phyloP scores from a whole-genome alignment of 805 yeast genomes.

The Saccharomyces eubayanus region DNA sequence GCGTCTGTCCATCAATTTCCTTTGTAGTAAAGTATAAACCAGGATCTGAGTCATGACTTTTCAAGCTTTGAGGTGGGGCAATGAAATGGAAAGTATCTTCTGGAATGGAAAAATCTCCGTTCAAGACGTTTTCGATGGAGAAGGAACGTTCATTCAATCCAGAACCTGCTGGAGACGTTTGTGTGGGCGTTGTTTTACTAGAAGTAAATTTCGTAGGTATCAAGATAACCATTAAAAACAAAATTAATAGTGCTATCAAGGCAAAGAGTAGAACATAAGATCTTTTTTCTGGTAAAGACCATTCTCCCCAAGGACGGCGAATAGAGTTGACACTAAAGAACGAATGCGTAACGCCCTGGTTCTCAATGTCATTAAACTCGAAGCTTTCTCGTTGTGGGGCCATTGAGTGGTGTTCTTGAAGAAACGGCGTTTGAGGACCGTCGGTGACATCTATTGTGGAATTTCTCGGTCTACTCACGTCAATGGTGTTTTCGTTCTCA shows the following conservation, averaged over 20 bases:
- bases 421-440: not conserved
- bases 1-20: slow-evolving; percentile 5
- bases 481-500: slow-evolving; percentile 4
- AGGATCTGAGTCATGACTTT: slow-evolving; percentile 33
- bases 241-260: not conserved
- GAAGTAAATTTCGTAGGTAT: not conserved
- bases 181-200: slow-evolving; percentile 1
- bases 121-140: slow-evolving; percentile 16
- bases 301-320: not conserved
- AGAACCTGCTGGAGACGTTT: not conserved
- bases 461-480: slow-evolving; percentile 1
- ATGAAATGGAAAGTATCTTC: slow-evolving; percentile 22
- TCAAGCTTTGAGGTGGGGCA: slow-evolving; percentile 15
- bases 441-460: not conserved
- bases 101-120: slow-evolving; percentile 20
- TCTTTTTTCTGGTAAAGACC: not conserved
- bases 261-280: not conserved
- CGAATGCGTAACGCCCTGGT: not conserved
- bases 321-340: not conserved
- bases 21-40: slow-evolving; percentile 34
- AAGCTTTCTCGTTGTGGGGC: not conserved
- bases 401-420: not conserved
- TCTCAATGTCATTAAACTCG: not conserved
- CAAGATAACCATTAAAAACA: not conserved
- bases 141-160: slow-evolving; percentile 7